These are phyloP conservation scores for Candida glaebosa DNA, from an alignment of 805 yeast species.

Conservation along the genomic window DNA sequence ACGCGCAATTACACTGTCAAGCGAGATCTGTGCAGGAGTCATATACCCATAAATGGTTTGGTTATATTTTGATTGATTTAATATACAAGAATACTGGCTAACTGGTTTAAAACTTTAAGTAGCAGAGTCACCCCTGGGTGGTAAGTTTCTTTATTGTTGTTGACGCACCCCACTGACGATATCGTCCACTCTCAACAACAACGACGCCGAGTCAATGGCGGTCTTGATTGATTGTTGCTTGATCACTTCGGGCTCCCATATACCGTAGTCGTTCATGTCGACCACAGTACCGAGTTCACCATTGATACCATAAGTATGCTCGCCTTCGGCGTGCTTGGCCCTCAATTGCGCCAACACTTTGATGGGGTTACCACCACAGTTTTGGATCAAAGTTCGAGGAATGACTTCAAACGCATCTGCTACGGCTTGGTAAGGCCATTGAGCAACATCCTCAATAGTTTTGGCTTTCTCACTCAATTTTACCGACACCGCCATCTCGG, in stretches of 20 bases:
- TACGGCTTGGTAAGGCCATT: constrained; percentile 98
- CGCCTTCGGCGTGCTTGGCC: constrained; percentile 94
- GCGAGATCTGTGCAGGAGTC: no score
- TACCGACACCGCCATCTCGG: constrained; percentile 97
- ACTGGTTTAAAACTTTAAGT: not conserved
- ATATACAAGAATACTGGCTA: not conserved
- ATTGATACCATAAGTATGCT: constrained; percentile 82
- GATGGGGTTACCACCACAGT: constrained; percentile 96
- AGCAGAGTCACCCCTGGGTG: no score
- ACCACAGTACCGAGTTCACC: constrained; percentile 93
- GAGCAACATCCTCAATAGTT: constrained; percentile 88
- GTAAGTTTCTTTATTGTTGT: constrained; percentile 12
- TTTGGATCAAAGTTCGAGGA: constrained; percentile 95
- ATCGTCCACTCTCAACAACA: constrained; percentile 93
- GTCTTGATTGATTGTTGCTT: constrained; percentile 96
- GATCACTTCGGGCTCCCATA: constrained; percentile 99
- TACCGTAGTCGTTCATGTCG: constrained; percentile 93
- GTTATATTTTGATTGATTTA: no score
- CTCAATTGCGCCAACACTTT: constrained; percentile 84
- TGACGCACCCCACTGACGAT: constrained; percentile 93
- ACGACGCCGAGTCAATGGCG: constrained; percentile 95
- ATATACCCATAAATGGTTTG: no score
- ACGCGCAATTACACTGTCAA: no score
- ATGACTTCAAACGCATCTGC: constrained; percentile 98
- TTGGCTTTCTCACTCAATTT: constrained; percentile 86